A percentile compares a stretch with the other conserved stretches of the same genome.
phyloP scores from a whole-genome alignment of 75 land plant genomes.

The Larix kaempferi region DNA sequence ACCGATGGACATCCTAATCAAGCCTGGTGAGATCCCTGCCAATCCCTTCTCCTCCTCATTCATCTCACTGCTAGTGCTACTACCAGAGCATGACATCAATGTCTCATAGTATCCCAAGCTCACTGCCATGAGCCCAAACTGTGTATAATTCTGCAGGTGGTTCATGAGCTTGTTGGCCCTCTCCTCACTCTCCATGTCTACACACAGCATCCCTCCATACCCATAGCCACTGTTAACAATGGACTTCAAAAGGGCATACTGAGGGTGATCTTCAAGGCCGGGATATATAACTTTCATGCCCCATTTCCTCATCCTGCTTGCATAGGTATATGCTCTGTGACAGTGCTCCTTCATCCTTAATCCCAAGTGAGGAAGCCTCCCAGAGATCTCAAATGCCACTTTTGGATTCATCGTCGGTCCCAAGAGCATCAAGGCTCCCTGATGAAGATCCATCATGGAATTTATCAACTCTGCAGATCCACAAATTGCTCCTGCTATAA shows the following conservation, averaged over 20 bases:
- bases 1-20: constrained; percentile 91
- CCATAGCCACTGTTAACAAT: constrained; percentile 80
- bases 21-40: constrained; percentile 79
- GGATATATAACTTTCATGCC: constrained; percentile 90
- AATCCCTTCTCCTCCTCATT: constrained; percentile 48
- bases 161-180: constrained; percentile 71
- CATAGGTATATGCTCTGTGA: constrained; percentile 56
- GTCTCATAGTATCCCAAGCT: constrained; percentile 94
- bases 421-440: constrained; percentile 85
- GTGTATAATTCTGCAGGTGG: constrained; percentile 66
- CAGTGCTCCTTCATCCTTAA: constrained; percentile 89
- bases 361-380: constrained; percentile 76
- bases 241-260: constrained; percentile 61
- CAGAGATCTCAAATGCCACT: constrained; percentile 82
- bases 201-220: constrained; percentile 71
- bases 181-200: constrained; percentile 82
- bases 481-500: constrained; percentile 91
- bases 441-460: constrained; percentile 88
- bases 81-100: constrained; percentile 95
- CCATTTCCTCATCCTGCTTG: constrained; percentile 59
- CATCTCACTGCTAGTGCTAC: constrained; percentile 93
- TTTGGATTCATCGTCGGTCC: constrained; percentile 97
- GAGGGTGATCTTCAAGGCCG: constrained; percentile 83
- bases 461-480: constrained; percentile 74
- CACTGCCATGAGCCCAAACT: constrained; percentile 92